phyloP scores from a whole-genome alignment of 2,329 filamentous ascomycete species.

The Proliferodiscus dingleyae region DNA sequence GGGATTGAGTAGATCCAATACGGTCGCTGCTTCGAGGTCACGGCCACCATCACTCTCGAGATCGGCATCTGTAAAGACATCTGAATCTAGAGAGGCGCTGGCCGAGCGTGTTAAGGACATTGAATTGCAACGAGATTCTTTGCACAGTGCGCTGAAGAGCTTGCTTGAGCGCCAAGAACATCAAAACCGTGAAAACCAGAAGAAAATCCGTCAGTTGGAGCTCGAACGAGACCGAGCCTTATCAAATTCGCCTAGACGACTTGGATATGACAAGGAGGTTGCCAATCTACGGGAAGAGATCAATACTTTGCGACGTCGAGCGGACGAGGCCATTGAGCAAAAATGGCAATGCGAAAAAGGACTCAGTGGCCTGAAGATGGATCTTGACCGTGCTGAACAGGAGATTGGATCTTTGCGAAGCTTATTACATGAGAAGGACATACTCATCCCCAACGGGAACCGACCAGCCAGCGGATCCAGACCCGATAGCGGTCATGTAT shows the following conservation, averaged over 20 bases:
- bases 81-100: constrained; percentile 58
- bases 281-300: constrained; percentile 77
- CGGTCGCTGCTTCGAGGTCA: constrained; percentile 43
- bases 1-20: constrained; percentile 61
- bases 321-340: constrained; percentile 89
- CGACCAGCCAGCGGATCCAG: constrained; percentile 38
- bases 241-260: constrained; percentile 62
- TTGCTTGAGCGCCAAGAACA: constrained; percentile 80
- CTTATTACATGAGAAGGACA: constrained; percentile 78
- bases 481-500: constrained; percentile 46
- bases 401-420: constrained; percentile 80
- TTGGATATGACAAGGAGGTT: constrained; percentile 82
- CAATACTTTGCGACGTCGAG: constrained; percentile 74
- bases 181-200: constrained; percentile 78
- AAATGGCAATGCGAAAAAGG: constrained; percentile 97
- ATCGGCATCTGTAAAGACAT: constrained; percentile 46
- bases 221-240: constrained; percentile 71
- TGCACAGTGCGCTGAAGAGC: constrained; percentile 81
- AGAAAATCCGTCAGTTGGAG: constrained; percentile 73
- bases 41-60: constrained; percentile 47
- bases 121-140: constrained; percentile 85
- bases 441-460: constrained; percentile 59
- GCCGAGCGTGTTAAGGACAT: constrained; percentile 85
- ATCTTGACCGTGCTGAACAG: constrained; percentile 89
- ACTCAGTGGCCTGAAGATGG: constrained; percentile 85